Evolutionary conservation across 805 yeast species (phyloP), one percentile per base, ranked within the genome.

Genomic region (Saccharomycopsis oosterbeekiorum): DNA sequence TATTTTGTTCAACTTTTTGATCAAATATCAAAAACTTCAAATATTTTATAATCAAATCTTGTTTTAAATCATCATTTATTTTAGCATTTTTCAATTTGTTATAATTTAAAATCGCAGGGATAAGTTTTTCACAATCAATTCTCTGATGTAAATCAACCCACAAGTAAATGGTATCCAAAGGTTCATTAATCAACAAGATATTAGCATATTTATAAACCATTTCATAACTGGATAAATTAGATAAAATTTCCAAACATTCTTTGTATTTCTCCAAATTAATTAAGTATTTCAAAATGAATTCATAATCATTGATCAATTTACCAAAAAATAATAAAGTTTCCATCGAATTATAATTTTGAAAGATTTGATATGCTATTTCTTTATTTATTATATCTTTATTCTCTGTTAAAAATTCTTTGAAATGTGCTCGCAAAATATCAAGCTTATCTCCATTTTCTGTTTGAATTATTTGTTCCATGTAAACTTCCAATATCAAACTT

Each of bases 81-180:
- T 81, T 74, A 9, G 74, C 70, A 47, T 68, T 69, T 5, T 57
- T 62, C 57, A 75, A 78, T 47, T 83, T 80, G 67, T 85, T 84
- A 71, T 87, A 90, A 0, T 84, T 79, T 63, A 91, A 71, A 12
- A 93, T 74, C 0, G 97, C 84, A 1, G 97, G 96, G 1, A 94
- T 71, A 24, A 94, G 75, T 62, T 78, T 82, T 14, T 80, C 78
- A 56, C 86, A 85, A 62, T 88, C 82, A 2, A 93, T 65, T 0
- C 77, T 68, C 58, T 76, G 68, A 1, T 66, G 51, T 53, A 85
- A 70, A 58, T 84, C 79, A 68, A 88, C 79, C 97, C 97, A 94
- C 0, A 88, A 78, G 58, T 85, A 86, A 1, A 89, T 83, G 0
- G 97, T 89, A 12, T 78, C 79, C 36, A 75, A 75, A 0, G 99